Evolutionary conservation across 1,284 basidiomycete genomes (phyloP).

Genomic region (Macrocybe sp.): DNA sequence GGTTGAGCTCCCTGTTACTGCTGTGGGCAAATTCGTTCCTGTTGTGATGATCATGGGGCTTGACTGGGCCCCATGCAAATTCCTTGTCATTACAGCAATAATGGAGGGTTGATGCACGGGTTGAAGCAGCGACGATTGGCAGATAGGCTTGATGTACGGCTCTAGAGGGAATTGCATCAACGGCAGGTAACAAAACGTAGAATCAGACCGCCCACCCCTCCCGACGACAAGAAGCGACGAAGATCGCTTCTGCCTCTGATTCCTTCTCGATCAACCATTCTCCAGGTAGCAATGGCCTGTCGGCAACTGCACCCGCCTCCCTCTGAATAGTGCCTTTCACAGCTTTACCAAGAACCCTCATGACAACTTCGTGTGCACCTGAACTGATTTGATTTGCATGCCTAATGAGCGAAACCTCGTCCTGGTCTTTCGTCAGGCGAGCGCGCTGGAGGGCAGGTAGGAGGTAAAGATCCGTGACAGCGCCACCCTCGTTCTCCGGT

Average conservation of each 20-base stretch:
- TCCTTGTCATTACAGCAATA: slow-evolving; percentile 85
- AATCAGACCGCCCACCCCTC: slow-evolving; percentile 56
- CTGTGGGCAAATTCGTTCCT: slow-evolving; percentile 38
- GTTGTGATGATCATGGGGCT: slow-evolving; percentile 51
- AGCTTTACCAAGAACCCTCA: slow-evolving; percentile 81
- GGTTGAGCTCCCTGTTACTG: slow-evolving; percentile 40
- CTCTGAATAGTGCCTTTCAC: slow-evolving; percentile 51
- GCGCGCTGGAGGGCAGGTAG: slow-evolving; percentile 72
- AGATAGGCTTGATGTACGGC: slow-evolving; percentile 85
- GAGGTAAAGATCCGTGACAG: slow-evolving; percentile 54
- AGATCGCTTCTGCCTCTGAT: slow-evolving; percentile 87
- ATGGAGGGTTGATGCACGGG: slow-evolving; percentile 81
- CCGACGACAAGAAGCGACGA: slow-evolving; percentile 81
- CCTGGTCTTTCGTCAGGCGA: slow-evolving; percentile 69
- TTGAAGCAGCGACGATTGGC: slow-evolving; percentile 84
- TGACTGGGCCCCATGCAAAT: slow-evolving; percentile 74
- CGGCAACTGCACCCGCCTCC: slow-evolving; percentile 39
- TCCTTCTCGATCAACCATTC: slow-evolving; percentile 90
- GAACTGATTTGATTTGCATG: slow-evolving; percentile 83
- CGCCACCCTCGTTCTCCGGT: slow-evolving; percentile 28
- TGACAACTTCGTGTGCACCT: slow-evolving; percentile 83
- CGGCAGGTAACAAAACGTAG: not conserved
- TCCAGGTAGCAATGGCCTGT: slow-evolving; percentile 55
- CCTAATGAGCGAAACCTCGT: slow-evolving; percentile 71
- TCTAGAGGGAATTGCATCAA: slow-evolving; percentile 31